Percentiles rank a stretch among this genome's conserved stretches.
phyloP scores from a whole-genome alignment of 2,329 filamentous ascomycete genomes.

The Phoma sp. region DNA sequence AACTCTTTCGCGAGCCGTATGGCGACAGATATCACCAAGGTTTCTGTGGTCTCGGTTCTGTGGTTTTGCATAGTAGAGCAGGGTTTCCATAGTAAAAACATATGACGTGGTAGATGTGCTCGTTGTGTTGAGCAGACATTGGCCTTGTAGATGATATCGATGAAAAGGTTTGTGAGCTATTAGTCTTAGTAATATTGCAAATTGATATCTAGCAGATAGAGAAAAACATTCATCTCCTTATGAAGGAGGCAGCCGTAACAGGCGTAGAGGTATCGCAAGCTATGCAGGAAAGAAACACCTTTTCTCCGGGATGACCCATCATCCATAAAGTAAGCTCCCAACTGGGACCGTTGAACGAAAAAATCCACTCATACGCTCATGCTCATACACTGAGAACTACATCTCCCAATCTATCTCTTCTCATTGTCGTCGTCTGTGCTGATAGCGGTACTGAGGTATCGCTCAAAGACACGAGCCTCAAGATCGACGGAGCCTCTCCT shows the following conservation, averaged over 20 bases:
- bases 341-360: conserved; percentile 10
- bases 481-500: conserved; percentile 39
- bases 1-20: not conserved
- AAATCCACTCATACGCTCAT: not conserved
- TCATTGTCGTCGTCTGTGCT: conserved; percentile 39
- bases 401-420: conserved; percentile 26
- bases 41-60: not conserved
- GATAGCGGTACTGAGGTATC: conserved; percentile 42
- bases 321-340: conserved; percentile 7
- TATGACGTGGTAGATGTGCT: too few species aligned
- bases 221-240: conserved; percentile 19
- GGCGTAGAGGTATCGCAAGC: conserved; percentile 31
- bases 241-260: conserved; percentile 6
- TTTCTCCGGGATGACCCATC: conserved; percentile 14
- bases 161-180: not conserved
- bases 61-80: not conserved
- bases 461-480: conserved; percentile 40
- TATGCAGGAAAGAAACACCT: conserved; percentile 28
- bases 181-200: conserved; percentile 12
- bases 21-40: not conserved
- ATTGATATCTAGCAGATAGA: conserved; percentile 18
- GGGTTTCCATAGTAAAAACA: not conserved
- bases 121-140: too few species aligned
- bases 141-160: not conserved
- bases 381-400: not conserved